Evolutionary conservation across 1,139 yeast genomes (phyloP), one percentile per base, ranked within the genome.

Genomic region (Nadsonia commutata): DNA sequence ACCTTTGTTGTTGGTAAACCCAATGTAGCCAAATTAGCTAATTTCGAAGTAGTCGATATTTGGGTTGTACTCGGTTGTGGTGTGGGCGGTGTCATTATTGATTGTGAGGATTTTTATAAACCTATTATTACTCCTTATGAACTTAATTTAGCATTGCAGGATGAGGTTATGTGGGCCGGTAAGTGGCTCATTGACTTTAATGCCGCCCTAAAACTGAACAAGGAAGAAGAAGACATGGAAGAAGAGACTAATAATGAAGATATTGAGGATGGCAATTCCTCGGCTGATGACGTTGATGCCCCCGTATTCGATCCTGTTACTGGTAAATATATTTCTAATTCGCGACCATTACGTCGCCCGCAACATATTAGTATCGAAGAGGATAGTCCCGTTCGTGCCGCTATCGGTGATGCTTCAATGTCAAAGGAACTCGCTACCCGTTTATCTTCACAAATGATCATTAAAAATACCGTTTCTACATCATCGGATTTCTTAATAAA

Each of bases 61-160:
- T 90, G 98, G 97, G 88, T 94, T 56, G 75, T 90, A 17, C 63
- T 90, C 19, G 98, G 98, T 0, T 93, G 99, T 61, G 88, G 94
- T 16, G 86, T 86, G 53, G 90, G 94, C 46, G 97, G 98, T 3
- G 80, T 90, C 18, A 78, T 90, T 38, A 63, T 88, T 22, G 94
- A 86, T 58, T 78, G 79, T 48, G 66, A 65, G 37, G 95, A 88
- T 48, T 90, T 80, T 57, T 85, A 76, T 64, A 85, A 80, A 59
- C 97, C 97, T 1, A 81, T 90, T 9, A 75, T 90, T 13, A 90
- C 98, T 0, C 98, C 98, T 0, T 90, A 83, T 59, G 99, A 90
- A 59, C 66, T 93, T 43, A 71, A 80, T 43, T 63, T 90, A 56
- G 95, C 97, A 0, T 66, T 93, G 46, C 72, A 73, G 49, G 77